Evolutionary conservation across 192 early-diverging fungal species (phyloP).

Genomic region (Pecoramyces ruminantium): DNA sequence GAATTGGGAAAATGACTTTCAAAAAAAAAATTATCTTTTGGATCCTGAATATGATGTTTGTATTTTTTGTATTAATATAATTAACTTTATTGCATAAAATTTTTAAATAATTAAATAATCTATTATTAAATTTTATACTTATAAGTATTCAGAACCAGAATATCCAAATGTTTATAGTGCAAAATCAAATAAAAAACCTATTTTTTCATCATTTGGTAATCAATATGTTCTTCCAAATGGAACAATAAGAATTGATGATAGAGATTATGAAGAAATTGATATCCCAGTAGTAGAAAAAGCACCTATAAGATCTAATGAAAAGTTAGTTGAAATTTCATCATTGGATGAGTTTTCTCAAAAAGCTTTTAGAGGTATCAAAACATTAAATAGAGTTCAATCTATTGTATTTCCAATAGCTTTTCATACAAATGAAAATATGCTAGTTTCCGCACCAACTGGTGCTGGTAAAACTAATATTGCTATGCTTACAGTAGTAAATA

Average conservation of each 20-base stretch:
- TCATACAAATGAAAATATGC: conserved; percentile 92
- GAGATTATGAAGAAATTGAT: conserved; percentile 78
- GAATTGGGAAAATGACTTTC: neutral
- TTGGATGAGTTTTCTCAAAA: conserved; percentile 52
- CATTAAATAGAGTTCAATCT: conserved; percentile 88
- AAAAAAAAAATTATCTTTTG: neutral
- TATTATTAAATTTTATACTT: too few relatives aligned
- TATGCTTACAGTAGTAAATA: conserved; percentile 77
- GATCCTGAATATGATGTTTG: neutral
- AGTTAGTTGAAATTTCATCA: conserved; percentile 36
- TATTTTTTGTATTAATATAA: too few relatives aligned
- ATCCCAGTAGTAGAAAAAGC: conserved; percentile 65
- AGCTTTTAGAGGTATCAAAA: conserved; percentile 68
- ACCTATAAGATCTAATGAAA: conserved; percentile 43
- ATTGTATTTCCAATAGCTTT: conserved; percentile 88
- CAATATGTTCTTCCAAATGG: conserved; percentile 1
- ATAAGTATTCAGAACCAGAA: neutral
- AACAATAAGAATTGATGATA: neutral
- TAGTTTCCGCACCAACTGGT: conserved; percentile 95
- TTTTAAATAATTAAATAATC: too few relatives aligned
- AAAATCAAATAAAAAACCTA: neutral
- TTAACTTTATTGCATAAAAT: too few relatives aligned
- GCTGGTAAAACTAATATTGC: conserved; percentile 97
- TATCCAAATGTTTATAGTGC: neutral
- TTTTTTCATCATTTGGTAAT: neutral